Conservation (phyloP, 2,329 filamentous ascomycete genomes). For the Xylaria sp. region DNA sequence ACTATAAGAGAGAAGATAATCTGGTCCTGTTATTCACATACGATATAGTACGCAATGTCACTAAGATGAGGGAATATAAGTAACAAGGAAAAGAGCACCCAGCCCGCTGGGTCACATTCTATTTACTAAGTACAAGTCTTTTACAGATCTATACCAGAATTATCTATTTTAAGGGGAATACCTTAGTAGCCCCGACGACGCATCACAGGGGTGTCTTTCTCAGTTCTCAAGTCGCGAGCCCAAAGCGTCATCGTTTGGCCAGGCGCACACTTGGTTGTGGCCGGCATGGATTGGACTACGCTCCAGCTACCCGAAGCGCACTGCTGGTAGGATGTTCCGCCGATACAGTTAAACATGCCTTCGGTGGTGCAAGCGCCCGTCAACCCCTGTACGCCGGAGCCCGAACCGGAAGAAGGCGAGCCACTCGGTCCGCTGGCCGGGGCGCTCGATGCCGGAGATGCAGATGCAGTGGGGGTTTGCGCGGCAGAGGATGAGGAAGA, state of each 20-base stretch:
- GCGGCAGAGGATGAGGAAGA: not conserved
- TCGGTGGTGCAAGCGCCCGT: conserved; percentile 49
- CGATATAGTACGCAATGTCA: not conserved
- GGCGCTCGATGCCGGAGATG: conserved; percentile 23
- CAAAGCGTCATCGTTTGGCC: conserved; percentile 48
- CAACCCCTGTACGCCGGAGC: conserved; percentile 38
- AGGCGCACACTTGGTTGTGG: conserved; percentile 46
- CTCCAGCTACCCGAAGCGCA: conserved; percentile 51
- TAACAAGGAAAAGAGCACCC: not conserved
- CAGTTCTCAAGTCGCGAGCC: conserved; percentile 35
- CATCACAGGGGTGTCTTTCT: not conserved
- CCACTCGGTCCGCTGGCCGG: conserved; percentile 25
- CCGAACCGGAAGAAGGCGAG: conserved; percentile 28
- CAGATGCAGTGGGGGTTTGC: conserved; percentile 11
- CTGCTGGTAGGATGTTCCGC: conserved; percentile 49
- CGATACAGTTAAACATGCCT: conserved; percentile 52
- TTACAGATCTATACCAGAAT: not conserved
- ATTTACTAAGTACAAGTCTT: conserved; percentile 5
- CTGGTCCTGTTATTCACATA: not conserved
- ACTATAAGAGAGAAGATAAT: not conserved
- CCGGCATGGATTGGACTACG: conserved; percentile 44
- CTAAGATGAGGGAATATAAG: not conserved
- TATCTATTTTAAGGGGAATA: not conserved
- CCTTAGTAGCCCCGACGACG: conserved; percentile 28
- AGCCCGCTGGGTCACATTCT: conserved; percentile 12